Conservation (phyloP, 306 rosid species). For the Inga laurina region DNA sequence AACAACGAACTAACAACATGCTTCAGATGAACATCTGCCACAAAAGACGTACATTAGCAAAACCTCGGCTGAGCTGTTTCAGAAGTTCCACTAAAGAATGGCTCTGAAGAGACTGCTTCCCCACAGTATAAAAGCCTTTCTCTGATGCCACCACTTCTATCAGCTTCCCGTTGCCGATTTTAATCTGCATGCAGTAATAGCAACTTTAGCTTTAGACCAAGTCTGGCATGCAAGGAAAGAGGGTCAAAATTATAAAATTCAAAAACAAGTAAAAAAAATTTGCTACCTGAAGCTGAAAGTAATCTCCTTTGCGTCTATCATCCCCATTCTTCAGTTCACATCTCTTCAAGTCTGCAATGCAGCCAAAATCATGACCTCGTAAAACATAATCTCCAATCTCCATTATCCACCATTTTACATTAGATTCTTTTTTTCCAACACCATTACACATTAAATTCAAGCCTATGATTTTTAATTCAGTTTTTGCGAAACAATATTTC, state of each 20-base stretch:
- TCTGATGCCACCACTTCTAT: constrained; percentile 79
- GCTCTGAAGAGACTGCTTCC: constrained; percentile 68
- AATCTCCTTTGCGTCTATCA: constrained; percentile 54
- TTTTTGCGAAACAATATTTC: neutral
- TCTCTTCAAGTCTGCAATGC: constrained; percentile 63
- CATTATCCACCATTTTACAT: neutral
- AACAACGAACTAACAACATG: neutral
- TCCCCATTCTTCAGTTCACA: constrained; percentile 52
- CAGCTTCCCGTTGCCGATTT: constrained; percentile 86
- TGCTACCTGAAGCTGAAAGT: constrained; percentile 78
- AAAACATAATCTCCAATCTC: constrained; percentile 11
- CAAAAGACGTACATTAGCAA: constrained; percentile 66
- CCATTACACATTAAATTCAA: neutral
- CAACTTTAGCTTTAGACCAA: constrained; percentile 19
- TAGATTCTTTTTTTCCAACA: neutral
- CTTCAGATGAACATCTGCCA: neutral
- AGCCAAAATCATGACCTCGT: constrained; percentile 17
- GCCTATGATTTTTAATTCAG: neutral
- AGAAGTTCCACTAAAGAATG: constrained; percentile 91
- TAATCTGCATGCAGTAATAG: constrained; percentile 58
- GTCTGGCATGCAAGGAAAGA: neutral
- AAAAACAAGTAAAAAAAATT: neutral
- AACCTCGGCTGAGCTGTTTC: constrained; percentile 90
- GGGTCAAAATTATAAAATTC: neutral
- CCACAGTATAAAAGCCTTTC: constrained; percentile 83